Evolutionary conservation across 768 basidiomycete genomes (phyloP).

Genomic region (Galerina sulciceps): DNA sequence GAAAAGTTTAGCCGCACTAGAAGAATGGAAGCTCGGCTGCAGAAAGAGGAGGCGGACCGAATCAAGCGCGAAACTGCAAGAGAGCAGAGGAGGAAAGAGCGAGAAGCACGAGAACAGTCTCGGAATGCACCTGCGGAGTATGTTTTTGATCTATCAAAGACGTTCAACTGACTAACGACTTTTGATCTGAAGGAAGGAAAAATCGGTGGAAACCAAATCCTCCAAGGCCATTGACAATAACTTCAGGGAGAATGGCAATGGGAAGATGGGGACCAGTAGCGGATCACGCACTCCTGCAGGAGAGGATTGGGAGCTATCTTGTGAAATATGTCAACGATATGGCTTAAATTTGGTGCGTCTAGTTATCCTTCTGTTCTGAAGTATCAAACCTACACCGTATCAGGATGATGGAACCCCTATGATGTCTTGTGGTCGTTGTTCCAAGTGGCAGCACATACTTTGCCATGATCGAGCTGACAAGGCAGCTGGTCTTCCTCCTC

Average conservation of each 20-base stretch:
- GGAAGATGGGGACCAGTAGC: constrained; percentile 20
- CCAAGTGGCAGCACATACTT: constrained; percentile 87
- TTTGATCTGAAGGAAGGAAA: too few species aligned
- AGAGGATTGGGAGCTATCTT: constrained; percentile 86
- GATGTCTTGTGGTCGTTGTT: constrained; percentile 82
- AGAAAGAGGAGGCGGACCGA: constrained; percentile 61
- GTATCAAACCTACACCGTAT: constrained; percentile 3
- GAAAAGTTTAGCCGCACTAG: constrained; percentile 69
- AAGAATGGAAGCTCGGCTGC: constrained; percentile 57
- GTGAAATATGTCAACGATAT: constrained; percentile 78
- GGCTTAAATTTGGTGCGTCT: constrained; percentile 74
- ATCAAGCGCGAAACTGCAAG: constrained; percentile 60
- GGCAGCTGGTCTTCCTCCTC: constrained; percentile 61
- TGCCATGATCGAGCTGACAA: constrained; percentile 82
- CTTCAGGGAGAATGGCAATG: constrained; percentile 8
- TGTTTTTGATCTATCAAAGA: neutral
- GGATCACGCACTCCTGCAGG: constrained; percentile 54
- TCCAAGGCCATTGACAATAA: neutral
- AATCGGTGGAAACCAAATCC: too few species aligned
- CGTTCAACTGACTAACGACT: too few species aligned
- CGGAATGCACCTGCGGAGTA: constrained; percentile 23
- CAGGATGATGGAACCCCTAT: constrained; percentile 83
- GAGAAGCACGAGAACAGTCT: constrained; percentile 45
- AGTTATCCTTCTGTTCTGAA: neutral
- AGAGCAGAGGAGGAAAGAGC: constrained; percentile 54